Evolutionary conservation across 805 yeast species (phyloP).

Genomic region (Candida hispaniensis): DNA sequence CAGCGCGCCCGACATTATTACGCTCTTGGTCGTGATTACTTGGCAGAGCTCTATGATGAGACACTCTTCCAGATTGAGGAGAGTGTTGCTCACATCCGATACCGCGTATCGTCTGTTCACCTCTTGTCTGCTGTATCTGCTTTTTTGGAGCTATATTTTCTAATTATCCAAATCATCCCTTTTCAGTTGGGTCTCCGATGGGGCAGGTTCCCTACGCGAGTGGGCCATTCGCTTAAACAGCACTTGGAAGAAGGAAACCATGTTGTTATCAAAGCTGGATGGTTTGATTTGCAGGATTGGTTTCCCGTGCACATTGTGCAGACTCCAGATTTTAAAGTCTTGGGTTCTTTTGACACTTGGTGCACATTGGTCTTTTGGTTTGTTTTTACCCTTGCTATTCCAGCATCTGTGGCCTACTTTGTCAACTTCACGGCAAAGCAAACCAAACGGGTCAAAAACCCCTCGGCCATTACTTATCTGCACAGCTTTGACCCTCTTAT

Average conservation of each 20-base stretch:
- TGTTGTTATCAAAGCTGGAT: constrained; percentile 13
- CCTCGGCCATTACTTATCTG: constrained; percentile 20
- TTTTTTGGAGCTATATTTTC: constrained; percentile 6
- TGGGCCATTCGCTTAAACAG: constrained; percentile 13
- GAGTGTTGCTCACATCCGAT: constrained; percentile 14
- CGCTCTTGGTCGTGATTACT: constrained; percentile 22
- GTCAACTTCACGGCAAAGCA: constrained; percentile 28
- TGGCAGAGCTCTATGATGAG: constrained; percentile 20
- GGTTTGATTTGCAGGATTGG: constrained; percentile 16
- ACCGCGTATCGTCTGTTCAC: constrained; percentile 11
- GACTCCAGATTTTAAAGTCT: constrained; percentile 18
- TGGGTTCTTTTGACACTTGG: constrained; percentile 21
- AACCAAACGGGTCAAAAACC: constrained; percentile 16
- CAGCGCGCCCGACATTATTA: constrained; percentile 21
- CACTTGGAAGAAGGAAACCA: constrained; percentile 10
- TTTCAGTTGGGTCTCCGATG: constrained; percentile 16
- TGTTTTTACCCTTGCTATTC: constrained; percentile 22
- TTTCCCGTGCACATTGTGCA: constrained; percentile 14
- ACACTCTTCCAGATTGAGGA: constrained; percentile 16
- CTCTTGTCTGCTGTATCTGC: constrained; percentile 5
- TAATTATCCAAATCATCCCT: constrained; percentile 9
- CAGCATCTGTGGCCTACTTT: constrained; percentile 25
- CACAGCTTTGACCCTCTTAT: constrained; percentile 41
- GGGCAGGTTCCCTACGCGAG: constrained; percentile 15
- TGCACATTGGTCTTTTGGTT: constrained; percentile 25